Base-by-base conservation (phyloP, 345 rosid species). In the Lumnitzera littorea region DNA sequence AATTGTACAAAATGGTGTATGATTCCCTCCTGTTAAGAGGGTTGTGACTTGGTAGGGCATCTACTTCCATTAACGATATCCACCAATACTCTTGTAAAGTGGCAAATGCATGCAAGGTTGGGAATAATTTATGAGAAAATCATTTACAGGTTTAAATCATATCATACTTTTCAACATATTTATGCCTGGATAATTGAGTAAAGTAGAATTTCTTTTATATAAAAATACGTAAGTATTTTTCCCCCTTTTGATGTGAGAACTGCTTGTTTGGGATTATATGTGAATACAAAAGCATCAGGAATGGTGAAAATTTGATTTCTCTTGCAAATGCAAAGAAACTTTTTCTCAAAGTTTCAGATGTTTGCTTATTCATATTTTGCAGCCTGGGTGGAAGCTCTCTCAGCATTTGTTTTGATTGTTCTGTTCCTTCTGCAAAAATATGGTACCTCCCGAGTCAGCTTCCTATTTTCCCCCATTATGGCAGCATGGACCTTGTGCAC, bases 381-480 rank as follows among this genome's bases (percentile, higher is more conserved):
- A 88, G 98, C 89, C 59, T 58, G 80, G 63, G 98, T 86, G 51
- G 89, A 86, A 72, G 62, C 80, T 59, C 82, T 88, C 49, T 91
- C 96, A 24, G 96, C 88, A 2, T 54, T 72, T 46, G 80, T 89
- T 80, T 77, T 89, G 57, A 68, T 86, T 20, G 58, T 82, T 72
- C 69, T 91, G 67, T 86, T 91, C 75, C 77, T 88, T 62, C 77
- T 86, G 68, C 96, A 88, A 68, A 91, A 77, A 64, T 86, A 71
- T 56, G 96, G 96, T 68, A 86, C 98, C 53, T 87, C 95, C 64
- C 71, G 78, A 48, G 95, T 89, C 74, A 87, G 96, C 67, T 91
- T 88, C 20, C 20, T 89, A 61, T 91, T 91, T 50, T 89, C 96
- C 13, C 95, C 96, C 1, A 78, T 91, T 65, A 88, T 91, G 77